phyloP scores from a whole-genome alignment of 2,329 filamentous ascomycete genomes.

The Fusarium sp. region DNA sequence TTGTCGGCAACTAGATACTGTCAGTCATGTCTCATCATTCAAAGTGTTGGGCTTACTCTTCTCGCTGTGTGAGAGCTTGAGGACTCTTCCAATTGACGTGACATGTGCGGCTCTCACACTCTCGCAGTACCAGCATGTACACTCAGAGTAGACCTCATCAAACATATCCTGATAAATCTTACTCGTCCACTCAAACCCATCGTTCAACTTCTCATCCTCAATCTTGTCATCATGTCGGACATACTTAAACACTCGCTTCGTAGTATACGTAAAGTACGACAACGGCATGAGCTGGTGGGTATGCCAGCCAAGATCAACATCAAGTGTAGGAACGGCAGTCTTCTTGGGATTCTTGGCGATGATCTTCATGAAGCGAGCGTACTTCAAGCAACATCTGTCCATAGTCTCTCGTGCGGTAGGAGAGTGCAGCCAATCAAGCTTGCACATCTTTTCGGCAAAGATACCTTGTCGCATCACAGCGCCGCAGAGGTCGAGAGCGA shows the following conservation, averaged over 20 bases:
- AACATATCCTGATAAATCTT: constrained; percentile 76
- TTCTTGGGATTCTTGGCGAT: constrained; percentile 62
- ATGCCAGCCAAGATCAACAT: constrained; percentile 83
- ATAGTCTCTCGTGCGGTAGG: constrained; percentile 74
- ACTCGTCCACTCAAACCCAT: constrained; percentile 78
- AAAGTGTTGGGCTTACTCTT: constrained; percentile 50
- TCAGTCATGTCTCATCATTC: neutral
- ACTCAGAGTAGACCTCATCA: constrained; percentile 77
- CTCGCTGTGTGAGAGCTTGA: constrained; percentile 61
- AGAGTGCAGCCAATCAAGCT: constrained; percentile 82
- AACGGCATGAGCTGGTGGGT: constrained; percentile 79
- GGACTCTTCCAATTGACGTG: constrained; percentile 57
- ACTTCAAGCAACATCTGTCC: constrained; percentile 73
- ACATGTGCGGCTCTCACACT: constrained; percentile 60
- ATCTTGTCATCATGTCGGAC: constrained; percentile 90
- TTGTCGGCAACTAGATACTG: constrained; percentile 49
- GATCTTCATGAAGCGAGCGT: constrained; percentile 71
- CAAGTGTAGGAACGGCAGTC: constrained; percentile 76
- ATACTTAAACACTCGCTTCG: constrained; percentile 64
- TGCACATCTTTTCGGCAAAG: constrained; percentile 79
- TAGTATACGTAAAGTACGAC: constrained; percentile 71
- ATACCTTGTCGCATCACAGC: constrained; percentile 75
- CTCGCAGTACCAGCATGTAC: constrained; percentile 89
- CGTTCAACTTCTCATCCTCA: constrained; percentile 72
- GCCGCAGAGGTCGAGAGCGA: constrained; percentile 73